Percentiles rank a stretch among this genome's conserved stretches.
These are phyloP conservation scores for Pisolithus microcarpus DNA, from an alignment of 768 basidiomycete genomes.

Conservation along the genomic window DNA sequence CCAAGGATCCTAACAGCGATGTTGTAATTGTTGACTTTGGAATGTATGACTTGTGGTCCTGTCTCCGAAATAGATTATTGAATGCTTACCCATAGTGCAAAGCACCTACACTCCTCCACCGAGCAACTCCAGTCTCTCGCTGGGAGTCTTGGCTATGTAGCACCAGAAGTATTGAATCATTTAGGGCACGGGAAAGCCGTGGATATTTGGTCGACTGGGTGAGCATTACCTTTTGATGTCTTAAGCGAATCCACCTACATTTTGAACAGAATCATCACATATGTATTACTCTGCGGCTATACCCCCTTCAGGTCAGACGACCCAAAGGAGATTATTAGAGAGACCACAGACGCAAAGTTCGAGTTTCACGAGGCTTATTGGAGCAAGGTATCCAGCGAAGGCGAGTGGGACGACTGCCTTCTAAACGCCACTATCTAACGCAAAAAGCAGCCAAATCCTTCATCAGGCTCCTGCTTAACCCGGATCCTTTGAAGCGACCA, in stretches of 20 bases:
- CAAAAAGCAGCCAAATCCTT: slow-evolving; percentile 68
- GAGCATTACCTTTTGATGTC: slow-evolving; percentile 16
- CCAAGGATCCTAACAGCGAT: slow-evolving; percentile 65
- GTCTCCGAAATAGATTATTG: not conserved
- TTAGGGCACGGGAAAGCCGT: slow-evolving; percentile 88
- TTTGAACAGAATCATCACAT: slow-evolving; percentile 74
- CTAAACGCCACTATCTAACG: not conserved
- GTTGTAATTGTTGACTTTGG: slow-evolving; percentile 97
- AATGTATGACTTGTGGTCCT: slow-evolving; percentile 50
- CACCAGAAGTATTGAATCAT: slow-evolving; percentile 79
- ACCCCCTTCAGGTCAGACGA: slow-evolving; percentile 89
- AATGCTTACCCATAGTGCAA: slow-evolving; percentile 46
- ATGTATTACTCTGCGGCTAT: slow-evolving; percentile 92
- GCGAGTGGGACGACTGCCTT: slow-evolving; percentile 30
- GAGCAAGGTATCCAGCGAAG: slow-evolving; percentile 78
- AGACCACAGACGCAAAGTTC: slow-evolving; percentile 79
- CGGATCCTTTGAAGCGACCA: slow-evolving; percentile 63
- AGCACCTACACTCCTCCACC: slow-evolving; percentile 66
- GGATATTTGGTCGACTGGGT: slow-evolving; percentile 94
- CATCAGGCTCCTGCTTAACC: slow-evolving; percentile 60
- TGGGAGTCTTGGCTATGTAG: slow-evolving; percentile 84
- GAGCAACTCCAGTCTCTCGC: slow-evolving; percentile 69
- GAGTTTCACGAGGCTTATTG: slow-evolving; percentile 94
- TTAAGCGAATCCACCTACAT: not conserved
- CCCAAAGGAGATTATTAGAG: slow-evolving; percentile 61